phyloP scores from a whole-genome alignment of 2,329 filamentous ascomycete species.

The Diaporthe nobilis region DNA sequence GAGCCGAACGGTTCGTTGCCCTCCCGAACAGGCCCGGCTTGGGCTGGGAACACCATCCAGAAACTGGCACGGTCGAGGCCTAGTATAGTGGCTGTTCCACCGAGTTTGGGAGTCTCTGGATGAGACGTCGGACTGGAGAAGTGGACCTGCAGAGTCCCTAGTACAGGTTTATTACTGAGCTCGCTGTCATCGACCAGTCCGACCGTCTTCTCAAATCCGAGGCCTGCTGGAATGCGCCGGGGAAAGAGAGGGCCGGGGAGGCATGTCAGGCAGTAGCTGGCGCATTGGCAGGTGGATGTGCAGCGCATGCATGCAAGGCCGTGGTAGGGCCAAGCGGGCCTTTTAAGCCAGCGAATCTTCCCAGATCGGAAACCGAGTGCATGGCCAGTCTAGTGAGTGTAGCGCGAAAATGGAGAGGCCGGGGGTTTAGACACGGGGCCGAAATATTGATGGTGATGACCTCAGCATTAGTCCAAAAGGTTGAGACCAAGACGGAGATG shows the following conservation, averaged over 20 bases:
- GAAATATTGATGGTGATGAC: neutral
- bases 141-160: neutral
- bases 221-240: neutral
- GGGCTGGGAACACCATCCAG: neutral
- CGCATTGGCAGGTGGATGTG: constrained; percentile 16
- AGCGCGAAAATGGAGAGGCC: constrained; percentile 3
- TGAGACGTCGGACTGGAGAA: constrained; percentile 5
- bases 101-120: neutral
- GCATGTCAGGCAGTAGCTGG: constrained; percentile 8
- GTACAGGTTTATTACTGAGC: neutral
- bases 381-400: neutral
- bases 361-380: constrained; percentile 19
- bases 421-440: neutral
- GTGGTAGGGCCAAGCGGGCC: constrained; percentile 20
- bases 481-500: constrained; percentile 12
- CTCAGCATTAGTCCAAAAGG: neutral
- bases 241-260: neutral
- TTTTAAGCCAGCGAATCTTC: neutral
- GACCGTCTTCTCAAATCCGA: constrained; percentile 1
- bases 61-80: constrained; percentile 3
- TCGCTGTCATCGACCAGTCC: neutral
- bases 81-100: neutral
- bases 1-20: neutral
- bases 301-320: neutral
- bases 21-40: neutral